Evolutionary conservation across 2,329 filamentous ascomycete genomes (phyloP), one percentile per base, ranked within the genome.

Genomic region (Sodiomyces alkalinus): DNA sequence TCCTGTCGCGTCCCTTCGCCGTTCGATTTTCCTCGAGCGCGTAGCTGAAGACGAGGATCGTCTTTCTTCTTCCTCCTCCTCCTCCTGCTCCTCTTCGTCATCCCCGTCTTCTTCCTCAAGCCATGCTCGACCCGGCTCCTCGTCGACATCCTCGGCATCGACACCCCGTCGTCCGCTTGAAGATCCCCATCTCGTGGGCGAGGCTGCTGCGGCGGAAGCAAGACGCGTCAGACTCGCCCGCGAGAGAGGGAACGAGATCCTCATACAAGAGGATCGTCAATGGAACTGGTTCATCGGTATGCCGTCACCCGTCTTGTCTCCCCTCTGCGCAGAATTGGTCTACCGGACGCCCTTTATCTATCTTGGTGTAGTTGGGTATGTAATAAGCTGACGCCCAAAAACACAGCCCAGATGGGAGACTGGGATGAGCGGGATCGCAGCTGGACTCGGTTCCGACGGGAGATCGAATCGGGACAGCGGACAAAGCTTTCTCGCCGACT

Each of bases 121-220:
- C 39, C 40, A 26, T 46, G 46, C n/a, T 16, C 41, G 34, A 22
- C 31, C 17, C 40, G 49, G 15, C 34, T 52, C 27, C 42, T 53
- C 13, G 48, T n/a, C n/a, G n/a, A n/a, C n/a, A n/a, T 53, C 28
- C 42, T 48, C 13, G 43, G 52, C 32, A 43, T 48, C 22, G 49
- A 54, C 33, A 48, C 53, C 34, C 44, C 51, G 36, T 36, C 56
- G 62, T 6, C 72, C 70, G 3, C 56, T 74, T 12, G 75, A 80
- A 48, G 75, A 80, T 38, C 74, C 74, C 1, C 63, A 74, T 32
- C 53, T 80, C 7, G 75, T 80, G 2, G 75, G 75, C 19, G 73
- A 78, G 49, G 61, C 62, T 28, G 74, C 73, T 4, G 75, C 75
- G 3, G 55, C 58, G 7, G 49, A 59, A 35, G 70, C 72, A 6